Evolutionary conservation across 768 basidiomycete genomes (phyloP), one percentile per base, ranked within the genome.

Genomic region (Suillus brevipes): DNA sequence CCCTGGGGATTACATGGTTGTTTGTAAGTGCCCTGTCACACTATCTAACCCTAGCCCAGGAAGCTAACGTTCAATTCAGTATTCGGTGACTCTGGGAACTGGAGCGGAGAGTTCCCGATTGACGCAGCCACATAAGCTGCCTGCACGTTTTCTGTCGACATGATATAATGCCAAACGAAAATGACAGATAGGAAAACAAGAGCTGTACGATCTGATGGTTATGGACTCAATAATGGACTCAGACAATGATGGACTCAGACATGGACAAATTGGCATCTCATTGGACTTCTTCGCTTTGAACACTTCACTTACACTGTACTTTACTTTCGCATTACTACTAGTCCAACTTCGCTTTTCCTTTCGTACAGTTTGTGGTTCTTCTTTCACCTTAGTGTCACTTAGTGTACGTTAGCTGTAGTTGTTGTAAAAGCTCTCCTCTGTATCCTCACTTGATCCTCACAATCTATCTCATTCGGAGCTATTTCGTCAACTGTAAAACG

Each of bases 81-180:
- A 53, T 79, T 85, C 61, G 85, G 85, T 8, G 84, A 86, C 68
- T 85, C 84, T 59, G 85, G 85, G 38, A 82, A 86, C 69, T 80
- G 75, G 60, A 81, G 85, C 36, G 73, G 72, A 8, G 18, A 61
- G 52, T 87, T 87, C 68, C 78, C 77, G 14, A 87, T 87, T 64
- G 5, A 49, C 18, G 45, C 45, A 42, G 63, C 66, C 25, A 6
- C 62, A 25, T 63, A 64, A 75, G 40, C 40, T 42, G 18, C 25
- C 12, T 28, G 40, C 28, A 42, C 28, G 3, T 28, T 59, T 18
- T 36, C 1, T 20, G 20, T 59, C 25, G 14, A 42, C 9, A 9
- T 40, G 18, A 40, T 1, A 20, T 28, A 40, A 42, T 20, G 1
- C 6, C 40, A 40, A 18, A 59, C 20, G 12, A 59, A 10, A 59